A percentile compares a stretch with the other conserved stretches of the same genome.
These are phyloP conservation scores for Tolypocladium nubicola DNA, from an alignment of 2,329 filamentous ascomycete species.

Conservation along the genomic window DNA sequence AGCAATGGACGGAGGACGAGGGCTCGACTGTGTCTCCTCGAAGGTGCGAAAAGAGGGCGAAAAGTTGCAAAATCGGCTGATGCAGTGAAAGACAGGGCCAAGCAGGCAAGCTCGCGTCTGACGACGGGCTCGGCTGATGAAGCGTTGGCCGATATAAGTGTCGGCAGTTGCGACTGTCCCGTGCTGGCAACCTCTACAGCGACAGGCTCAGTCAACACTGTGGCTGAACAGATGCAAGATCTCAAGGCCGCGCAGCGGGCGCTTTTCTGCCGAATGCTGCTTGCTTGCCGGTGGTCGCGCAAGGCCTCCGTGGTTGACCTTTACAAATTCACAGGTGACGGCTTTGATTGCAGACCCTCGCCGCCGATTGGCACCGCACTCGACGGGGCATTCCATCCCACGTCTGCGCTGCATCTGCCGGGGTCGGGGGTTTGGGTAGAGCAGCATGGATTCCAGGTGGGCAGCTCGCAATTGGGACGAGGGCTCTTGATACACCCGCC, in stretches of 20 bases:
- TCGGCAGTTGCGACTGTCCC: background rate
- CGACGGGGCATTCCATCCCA: background rate
- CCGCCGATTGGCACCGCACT: background rate
- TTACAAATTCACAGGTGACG: background rate
- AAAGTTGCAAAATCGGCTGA: background rate
- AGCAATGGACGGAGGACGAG: background rate
- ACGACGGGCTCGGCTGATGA: background rate
- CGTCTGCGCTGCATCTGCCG: background rate
- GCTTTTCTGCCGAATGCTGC: background rate
- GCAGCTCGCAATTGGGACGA: background rate
- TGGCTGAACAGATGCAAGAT: background rate
- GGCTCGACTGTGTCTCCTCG: background rate
- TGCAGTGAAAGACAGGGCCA: background rate
- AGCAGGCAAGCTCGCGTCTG: background rate
- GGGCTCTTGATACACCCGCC: background rate
- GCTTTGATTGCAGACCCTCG: background rate
- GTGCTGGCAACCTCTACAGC: background rate
- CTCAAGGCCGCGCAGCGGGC: background rate
- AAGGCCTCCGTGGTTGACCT: background rate
- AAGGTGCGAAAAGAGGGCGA: too few relatives aligned
- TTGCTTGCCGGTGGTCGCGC: background rate
- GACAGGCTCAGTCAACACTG: background rate
- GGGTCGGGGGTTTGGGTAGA: background rate
- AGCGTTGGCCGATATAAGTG: background rate
- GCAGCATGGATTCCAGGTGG: background rate